Evolutionary conservation across 768 basidiomycete species (phyloP), one percentile per base, ranked within the genome.

Genomic region (Lactarius indigo): DNA sequence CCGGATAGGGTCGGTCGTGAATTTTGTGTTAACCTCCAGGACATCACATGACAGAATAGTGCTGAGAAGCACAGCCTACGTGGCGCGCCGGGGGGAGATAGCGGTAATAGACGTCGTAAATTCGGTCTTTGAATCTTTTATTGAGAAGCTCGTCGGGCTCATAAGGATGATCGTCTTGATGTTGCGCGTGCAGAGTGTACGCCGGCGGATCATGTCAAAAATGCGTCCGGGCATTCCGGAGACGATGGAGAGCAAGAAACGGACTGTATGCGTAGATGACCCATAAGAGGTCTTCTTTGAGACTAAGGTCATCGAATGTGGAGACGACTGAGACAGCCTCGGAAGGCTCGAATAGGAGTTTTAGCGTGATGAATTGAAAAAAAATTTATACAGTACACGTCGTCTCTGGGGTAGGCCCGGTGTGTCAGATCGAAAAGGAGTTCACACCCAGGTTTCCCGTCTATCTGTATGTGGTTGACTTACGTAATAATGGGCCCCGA

Each of bases 61-160:
- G 74, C 95, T 96, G 70, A 99, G 85, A 57, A 98, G 84, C 55
- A 99, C 95, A 56, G 98, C 96, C 78, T 98, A 96, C 6, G 95
- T 98, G 60, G 94, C 94, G 31, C n/a, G n/a, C n/a, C n/a, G 95
- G 95, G 35, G 96, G 96, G 50, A 98, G 90, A 76, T 96, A 96
- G 69, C 95, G 91, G 79, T n/a, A n/a, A n/a, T 97, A 98, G 68
- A 98, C 92, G 78, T 99, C 96, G 81, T 98, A 98, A 75, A 98
- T 98, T 79, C 98, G 95, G 77, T 99, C 96, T 79, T 95, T 96
- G 88, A 99, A 98, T 26, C 96, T 96, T 79, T 95, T 96, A 82
- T 95, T 94, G 69, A 98, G 84, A 64, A 99, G 81, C 76, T 98
- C 96, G 76, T 99, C 96, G 65, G 96, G 95, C 79, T 96, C 94